Evolutionary conservation across 805 yeast species (phyloP), one percentile per base, ranked within the genome.

Genomic region (Starmerella floricola): DNA sequence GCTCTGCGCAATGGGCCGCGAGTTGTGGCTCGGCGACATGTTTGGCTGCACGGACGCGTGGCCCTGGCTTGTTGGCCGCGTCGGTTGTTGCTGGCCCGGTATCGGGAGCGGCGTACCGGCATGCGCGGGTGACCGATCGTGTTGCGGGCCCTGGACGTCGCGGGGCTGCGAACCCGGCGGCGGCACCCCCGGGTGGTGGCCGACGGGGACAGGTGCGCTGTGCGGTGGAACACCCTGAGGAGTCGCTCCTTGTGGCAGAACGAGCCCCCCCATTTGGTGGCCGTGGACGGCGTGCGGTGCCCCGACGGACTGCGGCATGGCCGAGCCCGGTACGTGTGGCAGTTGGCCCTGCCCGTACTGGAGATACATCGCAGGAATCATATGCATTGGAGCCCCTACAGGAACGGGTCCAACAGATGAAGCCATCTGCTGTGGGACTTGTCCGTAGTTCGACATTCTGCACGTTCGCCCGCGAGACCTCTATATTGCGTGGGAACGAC

Each of bases 371-470:
- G 38, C 34, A 6, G 45, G 43, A 13, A 38, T 26, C 33, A 38
- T 30, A 28, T 37, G 41, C 40, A 41, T 36, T 10, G 42, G 46
- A n/a, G 38, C 31, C 28, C 41, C 44, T 18, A 36, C 40, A 15
- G 41, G 44, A 11, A 44, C 21, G 11, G 44, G 6, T 2, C 47
- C 47, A 18, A 42, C 40, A 4, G 45, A 30, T 20, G 45, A 36
- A 12, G 43, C 31, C n/a, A 33, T 19, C 15, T 38, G 49, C 31
- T 34, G 49, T 18, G 49, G 49, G n/a, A 36, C 33, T 23, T 45
- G 49, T 20, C 49, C 49, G 39, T 36, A 42, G 36, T 42, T 42
- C n/a, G 49, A 42, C 49, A 45, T 45, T 23, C 16, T 21, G 36
- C 36, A 28, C 27, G 36, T 15, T 31, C 34, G 34, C 23, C 4